These are phyloP conservation scores for Dactylellina drechsleri DNA, from an alignment of 2,329 filamentous ascomycete species.

Conservation along the genomic window DNA sequence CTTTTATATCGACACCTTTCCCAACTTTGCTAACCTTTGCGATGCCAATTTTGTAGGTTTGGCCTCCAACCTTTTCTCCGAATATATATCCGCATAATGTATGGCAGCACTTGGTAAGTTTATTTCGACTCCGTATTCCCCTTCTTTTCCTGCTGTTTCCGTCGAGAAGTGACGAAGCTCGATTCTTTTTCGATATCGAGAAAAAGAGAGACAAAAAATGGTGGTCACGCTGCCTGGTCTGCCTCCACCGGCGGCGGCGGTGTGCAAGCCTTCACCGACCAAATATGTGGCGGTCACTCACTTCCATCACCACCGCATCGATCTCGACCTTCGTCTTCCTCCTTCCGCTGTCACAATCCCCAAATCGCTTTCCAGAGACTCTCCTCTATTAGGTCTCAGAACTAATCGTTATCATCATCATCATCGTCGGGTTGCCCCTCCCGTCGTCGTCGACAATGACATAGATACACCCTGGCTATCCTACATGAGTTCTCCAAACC, in stretches of 20 bases:
- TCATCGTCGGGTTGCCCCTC: not conserved
- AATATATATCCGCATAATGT: conserved; percentile 52
- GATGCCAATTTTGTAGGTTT: conserved; percentile 36
- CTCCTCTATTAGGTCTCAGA: conserved; percentile 27
- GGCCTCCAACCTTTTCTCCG: conserved; percentile 47
- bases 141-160: not conserved
- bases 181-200: not conserved
- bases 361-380: conserved; percentile 44
- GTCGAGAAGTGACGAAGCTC: not conserved
- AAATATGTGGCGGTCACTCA: conserved; percentile 49
- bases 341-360: conserved; percentile 23
- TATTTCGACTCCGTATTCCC: not conserved
- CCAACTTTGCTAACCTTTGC: conserved; percentile 47
- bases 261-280: conserved; percentile 39
- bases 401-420: conserved; percentile 5
- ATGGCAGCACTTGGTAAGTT: conserved; percentile 54
- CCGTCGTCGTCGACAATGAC: conserved; percentile 26
- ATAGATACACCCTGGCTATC: conserved; percentile 53
- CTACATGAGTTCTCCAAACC: conserved; percentile 51
- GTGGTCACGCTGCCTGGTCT: conserved; percentile 31
- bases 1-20: conserved; percentile 23
- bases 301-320: conserved; percentile 39
- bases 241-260: conserved; percentile 33
- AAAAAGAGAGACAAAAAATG: conserved; percentile 1
- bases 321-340: conserved; percentile 14